phyloP scores from a whole-genome alignment of 2,329 filamentous ascomycete genomes.

The Cladosporium sp. region DNA sequence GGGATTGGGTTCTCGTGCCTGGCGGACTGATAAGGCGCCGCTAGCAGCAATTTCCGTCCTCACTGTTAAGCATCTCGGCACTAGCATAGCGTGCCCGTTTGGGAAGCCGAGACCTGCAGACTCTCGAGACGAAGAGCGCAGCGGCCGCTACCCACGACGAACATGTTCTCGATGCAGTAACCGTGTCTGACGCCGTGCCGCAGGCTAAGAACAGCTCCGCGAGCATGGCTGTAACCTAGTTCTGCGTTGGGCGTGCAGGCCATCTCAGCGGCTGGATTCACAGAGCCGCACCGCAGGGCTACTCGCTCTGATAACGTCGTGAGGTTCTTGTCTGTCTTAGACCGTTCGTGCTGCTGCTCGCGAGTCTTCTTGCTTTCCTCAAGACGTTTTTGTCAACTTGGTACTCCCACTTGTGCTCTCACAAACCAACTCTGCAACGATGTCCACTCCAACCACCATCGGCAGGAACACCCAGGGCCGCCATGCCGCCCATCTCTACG shows the following conservation, averaged over 20 bases:
- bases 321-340: not conserved
- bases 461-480: not conserved
- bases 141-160: conserved; percentile 1
- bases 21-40: not conserved
- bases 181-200: not conserved
- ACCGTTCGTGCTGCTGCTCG: not conserved
- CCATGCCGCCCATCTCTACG: not conserved
- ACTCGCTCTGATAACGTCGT: not conserved
- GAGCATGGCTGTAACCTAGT: not conserved
- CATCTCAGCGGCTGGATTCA: not conserved
- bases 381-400: not conserved
- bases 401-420: not conserved
- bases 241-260: not conserved
- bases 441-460: conserved; percentile 2
- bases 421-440: not conserved
- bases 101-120: not conserved
- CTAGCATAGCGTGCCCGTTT: not conserved
- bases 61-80: not conserved
- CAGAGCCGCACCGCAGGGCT: not conserved
- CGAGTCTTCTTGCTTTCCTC: not conserved
- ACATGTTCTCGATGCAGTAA: too few species aligned
- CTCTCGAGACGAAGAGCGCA: not conserved
- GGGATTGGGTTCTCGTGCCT: not conserved
- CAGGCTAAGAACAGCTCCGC: not conserved
- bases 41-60: not conserved